Evolutionary conservation across 2,329 filamentous ascomycete species (phyloP).

Genomic region (Coniochaeta sp.): DNA sequence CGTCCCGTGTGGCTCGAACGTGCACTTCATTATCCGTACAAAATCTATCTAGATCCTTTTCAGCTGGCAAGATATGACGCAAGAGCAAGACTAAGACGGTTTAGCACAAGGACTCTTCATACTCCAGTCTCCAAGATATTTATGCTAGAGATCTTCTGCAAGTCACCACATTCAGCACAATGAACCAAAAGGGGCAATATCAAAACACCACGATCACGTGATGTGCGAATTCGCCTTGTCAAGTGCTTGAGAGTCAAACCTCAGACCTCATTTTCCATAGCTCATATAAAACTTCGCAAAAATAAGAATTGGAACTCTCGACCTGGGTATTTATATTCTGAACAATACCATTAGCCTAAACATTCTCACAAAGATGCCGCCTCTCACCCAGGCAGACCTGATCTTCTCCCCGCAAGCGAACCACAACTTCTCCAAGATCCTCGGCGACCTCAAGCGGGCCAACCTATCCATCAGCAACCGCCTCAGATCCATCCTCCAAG

Average conservation of each 20-base stretch:
- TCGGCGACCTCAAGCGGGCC: constrained; percentile 66
- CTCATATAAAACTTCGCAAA: not conserved
- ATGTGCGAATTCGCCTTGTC: no score
- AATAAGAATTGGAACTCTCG: not conserved
- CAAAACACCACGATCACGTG: not conserved
- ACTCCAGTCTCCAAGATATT: no score
- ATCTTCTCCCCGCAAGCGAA: constrained; percentile 44
- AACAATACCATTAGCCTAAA: not conserved
- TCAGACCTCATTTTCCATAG: not conserved
- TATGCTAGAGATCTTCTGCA: no score
- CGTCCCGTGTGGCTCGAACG: no score
- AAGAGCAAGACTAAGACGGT: no score
- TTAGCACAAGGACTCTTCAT: no score
- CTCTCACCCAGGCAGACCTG: constrained; percentile 15
- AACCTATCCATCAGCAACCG: constrained; percentile 77
- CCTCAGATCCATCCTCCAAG: constrained; percentile 67
- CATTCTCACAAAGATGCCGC: not conserved
- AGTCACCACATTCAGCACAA: no score
- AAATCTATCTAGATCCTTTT: no score
- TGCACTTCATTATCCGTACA: no score
- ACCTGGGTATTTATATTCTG: not conserved
- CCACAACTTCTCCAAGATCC: constrained; percentile 61
- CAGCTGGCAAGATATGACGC: no score
- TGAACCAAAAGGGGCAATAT: not conserved
- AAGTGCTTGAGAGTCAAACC: no score